Base-by-base conservation (phyloP, 2,329 filamentous ascomycete genomes). In the Teratosphaeria destructans region DNA sequence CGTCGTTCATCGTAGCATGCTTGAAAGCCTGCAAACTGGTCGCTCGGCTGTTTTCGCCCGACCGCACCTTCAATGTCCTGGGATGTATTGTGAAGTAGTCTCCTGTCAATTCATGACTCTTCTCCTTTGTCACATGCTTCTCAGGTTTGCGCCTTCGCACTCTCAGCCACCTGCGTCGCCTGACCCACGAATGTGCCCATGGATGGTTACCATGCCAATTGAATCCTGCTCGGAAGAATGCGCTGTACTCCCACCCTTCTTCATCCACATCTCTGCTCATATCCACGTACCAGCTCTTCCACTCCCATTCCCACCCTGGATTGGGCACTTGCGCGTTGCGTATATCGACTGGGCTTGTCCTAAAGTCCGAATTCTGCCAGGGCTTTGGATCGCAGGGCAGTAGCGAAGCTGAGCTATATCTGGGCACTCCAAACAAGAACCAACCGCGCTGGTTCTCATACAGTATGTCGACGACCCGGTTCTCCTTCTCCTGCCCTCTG, bases 101-200 rank as follows among this genome's bases (percentile, higher is more conserved):
- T 1, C 84, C 77, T 63, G 83, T 89, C 59, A 92, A 78, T 76
- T 86, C 81, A 66, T 90, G 85, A 0, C 83, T 82, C 63, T 85
- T 81, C 67, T 78, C 61, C 66, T 73, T 60, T 66, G 75, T 74
- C 34, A 73, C 71, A 49, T 74, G 72, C 10, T 71, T 71, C n/a
- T 70, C 58, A 54, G 73, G 77, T 70, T 83, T 83, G 74, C 88
- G 89, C 57, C 88, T 81, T 37, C 94, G 81, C 72, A 89, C 88
- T 52, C 94, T 81, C 58, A 93, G 84, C 94, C 94, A 99, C 26
- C 90, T 85, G 62, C 94, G 82, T 65, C 94, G 81, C 39, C 94
- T 82, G n/a, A 96, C 94, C 70, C 93, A 99, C 1, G 90, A 95
- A 72, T 92, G 93, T 74, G 90, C 96, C 92, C 93, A 97, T 29